A percentile compares a stretch with the other conserved stretches of the same genome.
These are phyloP conservation scores for Plasmodium gonderi DNA, from an alignment of 169 alveolate genomes.

Conservation along the genomic window DNA sequence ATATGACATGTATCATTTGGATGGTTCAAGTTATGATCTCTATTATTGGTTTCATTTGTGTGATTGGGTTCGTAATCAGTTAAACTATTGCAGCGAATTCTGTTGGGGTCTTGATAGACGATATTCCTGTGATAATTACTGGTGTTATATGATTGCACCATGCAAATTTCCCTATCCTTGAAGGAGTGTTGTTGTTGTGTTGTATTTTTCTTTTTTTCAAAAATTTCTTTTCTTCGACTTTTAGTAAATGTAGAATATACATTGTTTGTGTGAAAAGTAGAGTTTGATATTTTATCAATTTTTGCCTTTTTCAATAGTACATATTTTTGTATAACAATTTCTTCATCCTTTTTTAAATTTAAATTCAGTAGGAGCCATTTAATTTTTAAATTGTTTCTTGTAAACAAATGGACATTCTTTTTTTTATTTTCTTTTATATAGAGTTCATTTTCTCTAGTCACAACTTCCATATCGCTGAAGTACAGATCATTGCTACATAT, in stretches of 20 bases:
- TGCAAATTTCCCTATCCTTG: not conserved
- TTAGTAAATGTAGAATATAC: not conserved
- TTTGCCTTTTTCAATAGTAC: constrained; percentile 24
- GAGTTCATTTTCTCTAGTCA: constrained; percentile 6
- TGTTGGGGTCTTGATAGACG: too few relatives aligned
- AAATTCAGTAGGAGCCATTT: constrained; percentile 62
- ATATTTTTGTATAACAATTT: constrained; percentile 44
- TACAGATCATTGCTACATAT: constrained; percentile 47
- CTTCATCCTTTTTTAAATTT: constrained; percentile 64
- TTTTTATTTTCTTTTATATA: constrained; percentile 13
- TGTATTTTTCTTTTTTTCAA: not conserved
- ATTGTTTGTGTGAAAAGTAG: not conserved
- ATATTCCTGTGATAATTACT: too few relatives aligned
- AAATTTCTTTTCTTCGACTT: constrained; percentile 12
- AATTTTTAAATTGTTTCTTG: constrained; percentile 58
- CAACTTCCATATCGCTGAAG: constrained; percentile 53
- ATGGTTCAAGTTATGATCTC: not conserved
- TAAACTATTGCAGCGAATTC: too few relatives aligned
- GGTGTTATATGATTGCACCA: too few relatives aligned
- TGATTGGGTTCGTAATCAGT: not conserved
- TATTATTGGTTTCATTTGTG: not conserved
- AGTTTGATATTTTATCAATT: constrained; percentile 1
- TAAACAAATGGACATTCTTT: not conserved
- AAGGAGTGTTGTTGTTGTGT: not conserved
- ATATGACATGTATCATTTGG: not conserved